A percentile compares a stretch with the other conserved stretches of the same genome.
phyloP scores from a whole-genome alignment of 352 stramenopile genomes.

The Pythium oligandrum region DNA sequence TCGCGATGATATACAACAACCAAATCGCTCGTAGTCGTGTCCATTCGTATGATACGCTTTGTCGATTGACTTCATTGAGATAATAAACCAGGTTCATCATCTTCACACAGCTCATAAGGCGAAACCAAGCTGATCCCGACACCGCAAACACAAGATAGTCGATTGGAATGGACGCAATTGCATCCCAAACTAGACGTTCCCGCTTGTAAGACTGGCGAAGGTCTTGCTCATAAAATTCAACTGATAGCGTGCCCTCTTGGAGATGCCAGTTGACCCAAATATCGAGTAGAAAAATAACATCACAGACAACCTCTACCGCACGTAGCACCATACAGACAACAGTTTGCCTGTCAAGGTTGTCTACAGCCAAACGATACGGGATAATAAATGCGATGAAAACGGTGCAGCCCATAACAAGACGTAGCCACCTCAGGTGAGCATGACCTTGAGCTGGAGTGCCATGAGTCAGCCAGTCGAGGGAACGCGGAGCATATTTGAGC shows the following conservation, averaged over 20 bases:
- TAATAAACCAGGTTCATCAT: slow-evolving; percentile 47
- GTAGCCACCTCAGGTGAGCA: slow-evolving; percentile 42
- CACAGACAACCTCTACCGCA: slow-evolving; percentile 28
- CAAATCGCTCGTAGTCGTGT: slow-evolving; percentile 17
- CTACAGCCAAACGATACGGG: slow-evolving; percentile 36
- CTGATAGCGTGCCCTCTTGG: slow-evolving; percentile 30
- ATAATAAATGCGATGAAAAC: slow-evolving; percentile 41
- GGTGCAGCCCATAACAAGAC: slow-evolving; percentile 26
- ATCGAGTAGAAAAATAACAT: slow-evolving; percentile 35
- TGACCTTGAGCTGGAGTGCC: slow-evolving; percentile 37
- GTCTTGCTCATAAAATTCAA: slow-evolving; percentile 55
- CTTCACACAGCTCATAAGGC: slow-evolving; percentile 45
- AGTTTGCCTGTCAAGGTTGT: too few relatives aligned
- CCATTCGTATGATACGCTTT: slow-evolving; percentile 19
- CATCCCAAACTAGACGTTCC: slow-evolving; percentile 37
- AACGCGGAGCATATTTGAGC: too few relatives aligned
- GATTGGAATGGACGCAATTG: slow-evolving; percentile 37
- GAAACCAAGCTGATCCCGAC: slow-evolving; percentile 31
- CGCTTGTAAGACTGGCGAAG: slow-evolving; percentile 33
- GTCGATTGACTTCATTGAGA: slow-evolving; percentile 23
- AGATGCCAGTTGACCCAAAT: slow-evolving; percentile 56
- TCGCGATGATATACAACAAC: slow-evolving; percentile 17
- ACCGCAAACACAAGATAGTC: slow-evolving; percentile 27
- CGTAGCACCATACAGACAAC: slow-evolving; percentile 27
- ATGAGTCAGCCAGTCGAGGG: too few relatives aligned